Conservation (phyloP, 352 stramenopile species). For the Pythium dissimile region DNA sequence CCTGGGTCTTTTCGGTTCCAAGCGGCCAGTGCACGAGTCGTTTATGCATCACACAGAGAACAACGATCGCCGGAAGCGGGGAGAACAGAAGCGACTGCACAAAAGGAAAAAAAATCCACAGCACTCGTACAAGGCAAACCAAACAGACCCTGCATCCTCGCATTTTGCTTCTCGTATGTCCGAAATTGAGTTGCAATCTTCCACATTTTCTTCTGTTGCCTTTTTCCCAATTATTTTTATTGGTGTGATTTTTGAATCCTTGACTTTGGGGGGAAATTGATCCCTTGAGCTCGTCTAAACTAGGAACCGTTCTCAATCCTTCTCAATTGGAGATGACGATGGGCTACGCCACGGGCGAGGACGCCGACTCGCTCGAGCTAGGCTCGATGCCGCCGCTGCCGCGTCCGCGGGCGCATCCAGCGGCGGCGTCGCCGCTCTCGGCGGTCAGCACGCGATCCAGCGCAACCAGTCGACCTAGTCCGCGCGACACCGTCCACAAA, state of each 20-base stretch:
- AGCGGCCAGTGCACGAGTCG: neutral
- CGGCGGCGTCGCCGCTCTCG: conserved; percentile 7
- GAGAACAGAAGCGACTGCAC: neutral
- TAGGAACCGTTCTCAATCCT: neutral
- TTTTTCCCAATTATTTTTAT: too few relatives aligned
- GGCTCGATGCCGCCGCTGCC: conserved; percentile 51
- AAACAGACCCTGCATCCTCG: too few relatives aligned
- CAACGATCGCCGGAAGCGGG: neutral
- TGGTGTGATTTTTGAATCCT: neutral
- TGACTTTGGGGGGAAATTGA: neutral
- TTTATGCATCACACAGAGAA: neutral
- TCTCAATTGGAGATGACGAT: conserved; percentile 3
- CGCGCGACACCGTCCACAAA: neutral
- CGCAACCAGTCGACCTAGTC: neutral
- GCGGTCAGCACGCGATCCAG: conserved; percentile 3
- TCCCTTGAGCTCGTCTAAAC: too few relatives aligned
- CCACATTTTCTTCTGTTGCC: too few relatives aligned
- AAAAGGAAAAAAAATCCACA: neutral
- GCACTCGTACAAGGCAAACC: too few relatives aligned
- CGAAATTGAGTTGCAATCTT: too few relatives aligned
- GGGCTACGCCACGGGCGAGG: conserved; percentile 25
- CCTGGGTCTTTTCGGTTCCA: too few relatives aligned
- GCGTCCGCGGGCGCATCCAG: conserved; percentile 30
- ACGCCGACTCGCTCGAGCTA: conserved; percentile 24
- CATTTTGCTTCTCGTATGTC: neutral